These are phyloP conservation scores for Nannizzia gypsea DNA, from an alignment of 2,329 filamentous ascomycete genomes.

Conservation along the genomic window DNA sequence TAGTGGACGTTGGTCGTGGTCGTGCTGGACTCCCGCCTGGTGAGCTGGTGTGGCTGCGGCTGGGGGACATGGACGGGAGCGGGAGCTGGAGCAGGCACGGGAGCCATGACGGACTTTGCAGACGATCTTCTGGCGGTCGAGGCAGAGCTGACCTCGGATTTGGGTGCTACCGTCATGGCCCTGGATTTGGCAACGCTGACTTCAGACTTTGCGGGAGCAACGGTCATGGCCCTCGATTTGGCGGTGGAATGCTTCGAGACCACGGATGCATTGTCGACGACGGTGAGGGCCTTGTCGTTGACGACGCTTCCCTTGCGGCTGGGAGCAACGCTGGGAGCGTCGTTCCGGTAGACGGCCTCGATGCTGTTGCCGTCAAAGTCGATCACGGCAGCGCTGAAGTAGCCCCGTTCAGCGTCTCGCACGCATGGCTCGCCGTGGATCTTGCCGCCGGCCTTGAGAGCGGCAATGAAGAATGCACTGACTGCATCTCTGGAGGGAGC, in stretches of 20 bases:
- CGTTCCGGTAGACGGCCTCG: slow-evolving; percentile 53
- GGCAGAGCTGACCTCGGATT: slow-evolving; percentile 23
- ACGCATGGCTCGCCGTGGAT: slow-evolving; percentile 46
- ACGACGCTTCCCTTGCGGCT: slow-evolving; percentile 19
- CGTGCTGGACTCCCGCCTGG: slow-evolving; percentile 12
- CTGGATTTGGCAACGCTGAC: slow-evolving; percentile 17
- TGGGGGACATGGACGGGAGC: no score
- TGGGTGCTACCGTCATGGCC: slow-evolving; percentile 22
- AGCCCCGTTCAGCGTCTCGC: slow-evolving; percentile 42
- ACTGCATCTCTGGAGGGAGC: slow-evolving; percentile 56
- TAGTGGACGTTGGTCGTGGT: slow-evolving; percentile 30
- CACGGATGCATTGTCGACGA: slow-evolving; percentile 29
- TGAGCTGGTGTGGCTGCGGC: slow-evolving; percentile 17
- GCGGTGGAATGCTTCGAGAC: slow-evolving; percentile 25
- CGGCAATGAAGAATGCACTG: slow-evolving; percentile 58
- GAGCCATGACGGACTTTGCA: slow-evolving; percentile 9
- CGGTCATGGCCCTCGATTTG: slow-evolving; percentile 20
- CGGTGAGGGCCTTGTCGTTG: slow-evolving; percentile 21
- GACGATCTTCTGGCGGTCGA: slow-evolving; percentile 16
- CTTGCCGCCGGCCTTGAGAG: slow-evolving; percentile 52
- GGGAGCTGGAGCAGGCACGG: slow-evolving; percentile 10
- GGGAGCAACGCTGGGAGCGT: slow-evolving; percentile 8
- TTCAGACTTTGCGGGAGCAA: slow-evolving; percentile 21
- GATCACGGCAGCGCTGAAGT: slow-evolving; percentile 53
- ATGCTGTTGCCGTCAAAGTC: slow-evolving; percentile 79